Evolutionary conservation across 2,329 filamentous ascomycete genomes (phyloP).

Genomic region (Fusarium chaquense): DNA sequence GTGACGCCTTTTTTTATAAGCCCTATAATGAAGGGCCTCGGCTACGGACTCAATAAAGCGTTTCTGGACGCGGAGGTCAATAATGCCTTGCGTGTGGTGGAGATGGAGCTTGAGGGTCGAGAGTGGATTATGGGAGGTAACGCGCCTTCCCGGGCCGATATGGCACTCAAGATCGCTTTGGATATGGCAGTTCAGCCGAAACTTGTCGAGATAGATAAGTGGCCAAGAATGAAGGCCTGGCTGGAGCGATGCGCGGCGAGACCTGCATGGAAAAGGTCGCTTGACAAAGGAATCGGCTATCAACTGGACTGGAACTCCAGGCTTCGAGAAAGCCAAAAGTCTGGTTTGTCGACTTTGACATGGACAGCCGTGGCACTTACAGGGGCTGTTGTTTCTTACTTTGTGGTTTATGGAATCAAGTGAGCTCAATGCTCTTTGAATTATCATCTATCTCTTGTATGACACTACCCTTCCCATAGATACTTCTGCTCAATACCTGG

Average conservation of each 20-base stretch:
- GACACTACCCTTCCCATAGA: slow-evolving; percentile 34
- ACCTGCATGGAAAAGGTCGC: neutral
- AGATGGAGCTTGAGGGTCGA: neutral
- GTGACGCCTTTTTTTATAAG: neutral
- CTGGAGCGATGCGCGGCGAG: neutral
- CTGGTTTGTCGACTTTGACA: rapidly evolving
- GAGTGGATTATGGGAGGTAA: neutral
- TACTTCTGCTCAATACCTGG: slow-evolving; percentile 47
- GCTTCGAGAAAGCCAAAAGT: neutral
- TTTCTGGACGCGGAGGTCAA: neutral
- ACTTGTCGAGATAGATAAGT: neutral
- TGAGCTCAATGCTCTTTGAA: rapidly evolving
- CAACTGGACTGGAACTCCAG: neutral
- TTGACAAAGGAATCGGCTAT: neutral
- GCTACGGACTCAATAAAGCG: neutral
- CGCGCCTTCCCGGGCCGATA: neutral
- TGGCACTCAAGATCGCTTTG: neutral
- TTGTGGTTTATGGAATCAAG: rapidly evolving
- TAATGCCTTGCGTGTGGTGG: neutral
- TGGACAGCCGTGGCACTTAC: rapidly evolving
- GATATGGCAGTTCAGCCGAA: neutral
- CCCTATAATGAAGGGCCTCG: neutral
- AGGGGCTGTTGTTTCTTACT: too few species aligned
- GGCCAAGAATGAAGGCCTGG: neutral
- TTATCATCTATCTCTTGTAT: rapidly evolving